Evolutionary conservation across 1,284 basidiomycete genomes (phyloP), one percentile per base, ranked within the genome.

Genomic region (Neolentinus lepideus): DNA sequence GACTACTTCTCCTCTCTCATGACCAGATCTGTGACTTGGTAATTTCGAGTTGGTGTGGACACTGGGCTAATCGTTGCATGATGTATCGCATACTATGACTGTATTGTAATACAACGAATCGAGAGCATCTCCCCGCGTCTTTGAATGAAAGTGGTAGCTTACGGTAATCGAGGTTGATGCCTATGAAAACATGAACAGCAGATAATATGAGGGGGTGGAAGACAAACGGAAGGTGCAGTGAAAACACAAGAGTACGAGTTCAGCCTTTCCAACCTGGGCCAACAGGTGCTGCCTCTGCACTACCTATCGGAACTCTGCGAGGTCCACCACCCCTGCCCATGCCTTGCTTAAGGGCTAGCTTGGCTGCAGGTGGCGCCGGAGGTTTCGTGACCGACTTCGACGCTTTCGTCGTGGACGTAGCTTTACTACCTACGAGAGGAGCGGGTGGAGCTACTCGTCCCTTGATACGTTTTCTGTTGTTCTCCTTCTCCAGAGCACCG

Each of bases 271-370:
- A 69, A 14, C 65, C 67, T 54, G 69, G 71, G 38, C 58, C 68
- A 53, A 69, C 67, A 50, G 72, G 68, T 9, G 80, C 80, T 29
- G 81, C 82, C 58, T 84, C 81, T 1, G 72, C 73, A 58, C 83
- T 84, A 58, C 77, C 75, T 25, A 84, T 68, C 4, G 74, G 79
- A 31, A 85, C 83, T 56, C 83, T 72, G 58, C 83, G 69, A 16
- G 83, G 38, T n/a, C 38, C 75, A 9, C 78, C 80, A 38, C 75
- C 73, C 56, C 63, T 71, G 9, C 63, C 62, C 1, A 67, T 62
- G 1, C 66, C 64, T 11, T 70, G 50, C 53, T 70, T 72, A 22
- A 67, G 62, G 1, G 66, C 63, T 11, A 70, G 47, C 53, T 70
- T 72, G 22, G 60, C 54, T 25, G 24, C n/a, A 22, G 47, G 47